A percentile compares a stretch with the other conserved stretches of the same genome.
These are phyloP conservation scores for Catenaria anguillulae DNA, from an alignment of 371 early-diverging fungal species.

Conservation along the genomic window DNA sequence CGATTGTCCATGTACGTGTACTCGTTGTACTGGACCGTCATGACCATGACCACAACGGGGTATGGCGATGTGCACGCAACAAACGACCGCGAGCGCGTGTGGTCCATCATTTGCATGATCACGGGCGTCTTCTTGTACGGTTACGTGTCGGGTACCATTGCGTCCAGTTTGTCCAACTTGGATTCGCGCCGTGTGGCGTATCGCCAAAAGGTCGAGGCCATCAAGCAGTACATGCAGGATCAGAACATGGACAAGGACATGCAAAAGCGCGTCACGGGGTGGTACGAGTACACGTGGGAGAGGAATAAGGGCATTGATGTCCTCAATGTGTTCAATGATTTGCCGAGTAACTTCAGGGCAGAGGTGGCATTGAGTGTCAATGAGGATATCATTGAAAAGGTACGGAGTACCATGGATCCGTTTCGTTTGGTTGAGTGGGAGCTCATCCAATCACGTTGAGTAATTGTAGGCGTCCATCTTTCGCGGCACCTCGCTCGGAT, in stretches of 20 bases:
- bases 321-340: constrained; percentile 25
- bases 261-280: constrained; percentile 27
- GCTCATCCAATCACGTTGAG: too few relatives aligned
- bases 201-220: constrained; percentile 30
- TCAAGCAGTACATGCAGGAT: constrained; percentile 29
- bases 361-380: constrained; percentile 31
- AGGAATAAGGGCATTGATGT: constrained; percentile 32
- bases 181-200: constrained; percentile 30
- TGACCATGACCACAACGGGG: constrained; percentile 29
- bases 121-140: constrained; percentile 28
- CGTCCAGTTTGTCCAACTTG: constrained; percentile 33
- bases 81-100: constrained; percentile 24
- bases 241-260: constrained; percentile 26
- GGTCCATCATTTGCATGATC: constrained; percentile 20
- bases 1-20: constrained; percentile 9
- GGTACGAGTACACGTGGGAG: constrained; percentile 34
- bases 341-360: constrained; percentile 28
- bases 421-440: too few relatives aligned
- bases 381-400: constrained; percentile 27
- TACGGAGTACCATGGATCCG: too few relatives aligned
- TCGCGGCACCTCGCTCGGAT: constrained; percentile 23
- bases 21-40: constrained; percentile 25
- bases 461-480: constrained; percentile 18
- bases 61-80: constrained; percentile 20
- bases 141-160: constrained; percentile 31